These are phyloP conservation scores for Ophiocordyceps unilateralis DNA, from an alignment of 2,329 filamentous ascomycete genomes.

Conservation along the genomic window DNA sequence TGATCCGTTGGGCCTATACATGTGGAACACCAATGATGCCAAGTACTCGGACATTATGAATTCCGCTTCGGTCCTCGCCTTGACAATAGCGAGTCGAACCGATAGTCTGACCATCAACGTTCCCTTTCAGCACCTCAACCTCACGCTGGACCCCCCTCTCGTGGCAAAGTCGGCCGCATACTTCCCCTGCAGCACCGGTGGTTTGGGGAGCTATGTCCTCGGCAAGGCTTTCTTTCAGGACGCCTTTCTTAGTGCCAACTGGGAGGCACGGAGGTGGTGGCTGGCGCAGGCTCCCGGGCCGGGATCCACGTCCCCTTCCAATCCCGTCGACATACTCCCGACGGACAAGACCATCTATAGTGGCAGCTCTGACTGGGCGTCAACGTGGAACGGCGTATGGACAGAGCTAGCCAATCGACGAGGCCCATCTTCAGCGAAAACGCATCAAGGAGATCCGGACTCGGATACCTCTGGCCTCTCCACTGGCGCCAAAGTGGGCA, in stretches of 20 bases:
- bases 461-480: neutral
- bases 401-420: neutral
- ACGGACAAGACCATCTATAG: neutral
- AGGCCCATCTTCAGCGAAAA: neutral
- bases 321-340: neutral
- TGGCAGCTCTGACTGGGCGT: neutral
- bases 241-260: conserved; percentile 25
- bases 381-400: neutral
- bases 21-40: conserved; percentile 19
- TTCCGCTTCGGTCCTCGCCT: conserved; percentile 22
- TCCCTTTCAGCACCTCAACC: conserved; percentile 15
- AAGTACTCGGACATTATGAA: conserved; percentile 19
- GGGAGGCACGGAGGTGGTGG: conserved; percentile 16
- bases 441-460: neutral
- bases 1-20: conserved; percentile 18
- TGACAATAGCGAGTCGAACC: conserved; percentile 19
- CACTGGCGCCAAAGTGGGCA: neutral
- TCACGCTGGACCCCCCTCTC: conserved; percentile 20
- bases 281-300: conserved; percentile 24
- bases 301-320: neutral
- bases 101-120: conserved; percentile 9
- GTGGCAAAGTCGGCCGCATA: conserved; percentile 16
- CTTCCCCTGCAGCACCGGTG: conserved; percentile 22
- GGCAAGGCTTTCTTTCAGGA: conserved; percentile 29
- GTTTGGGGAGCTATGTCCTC: conserved; percentile 12